These are phyloP conservation scores for Sechiopsis laciniata DNA, from an alignment of 306 rosid species.

Conservation along the genomic window DNA sequence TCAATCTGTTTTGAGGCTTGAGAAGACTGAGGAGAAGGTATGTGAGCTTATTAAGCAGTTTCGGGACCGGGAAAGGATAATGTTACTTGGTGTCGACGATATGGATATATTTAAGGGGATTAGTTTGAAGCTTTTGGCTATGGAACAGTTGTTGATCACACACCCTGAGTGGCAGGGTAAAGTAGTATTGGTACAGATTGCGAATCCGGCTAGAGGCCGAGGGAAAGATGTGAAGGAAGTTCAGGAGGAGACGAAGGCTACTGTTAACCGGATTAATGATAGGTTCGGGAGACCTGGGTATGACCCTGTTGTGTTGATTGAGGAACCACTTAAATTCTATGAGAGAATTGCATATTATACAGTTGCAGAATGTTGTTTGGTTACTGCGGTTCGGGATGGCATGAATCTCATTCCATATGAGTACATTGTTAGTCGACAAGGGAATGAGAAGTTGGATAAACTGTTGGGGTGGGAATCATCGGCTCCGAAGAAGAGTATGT, in stretches of 20 bases:
- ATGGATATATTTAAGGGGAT: conserved; percentile 88
- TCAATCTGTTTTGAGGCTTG: conserved; percentile 49
- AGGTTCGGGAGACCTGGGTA: conserved; percentile 62
- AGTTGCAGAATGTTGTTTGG: conserved; percentile 79
- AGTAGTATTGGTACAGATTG: conserved; percentile 80
- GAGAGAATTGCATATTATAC: conserved; percentile 75
- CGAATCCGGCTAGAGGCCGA: conserved; percentile 74
- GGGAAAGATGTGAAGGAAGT: conserved; percentile 75
- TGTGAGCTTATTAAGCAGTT: conserved; percentile 47
- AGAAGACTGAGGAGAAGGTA: conserved; percentile 54
- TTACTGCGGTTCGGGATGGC: conserved; percentile 83
- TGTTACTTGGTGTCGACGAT: conserved; percentile 80
- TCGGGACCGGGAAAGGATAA: conserved; percentile 38
- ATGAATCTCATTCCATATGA: conserved; percentile 87
- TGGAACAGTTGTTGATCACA: conserved; percentile 74
- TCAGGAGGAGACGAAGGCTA: conserved; percentile 51
- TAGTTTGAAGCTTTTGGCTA: conserved; percentile 72
- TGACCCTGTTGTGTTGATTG: conserved; percentile 63
- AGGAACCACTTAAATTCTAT: conserved; percentile 55
- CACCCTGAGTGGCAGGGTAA: conserved; percentile 55
- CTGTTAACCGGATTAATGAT: conserved; percentile 58
- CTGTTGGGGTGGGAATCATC: conserved; percentile 41
- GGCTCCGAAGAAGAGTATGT: conserved; percentile 57
- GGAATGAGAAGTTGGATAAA: conserved; percentile 50
- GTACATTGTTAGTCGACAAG: conserved; percentile 64